Base-by-base conservation (phyloP, 768 basidiomycete species). In the Imleria badia region DNA sequence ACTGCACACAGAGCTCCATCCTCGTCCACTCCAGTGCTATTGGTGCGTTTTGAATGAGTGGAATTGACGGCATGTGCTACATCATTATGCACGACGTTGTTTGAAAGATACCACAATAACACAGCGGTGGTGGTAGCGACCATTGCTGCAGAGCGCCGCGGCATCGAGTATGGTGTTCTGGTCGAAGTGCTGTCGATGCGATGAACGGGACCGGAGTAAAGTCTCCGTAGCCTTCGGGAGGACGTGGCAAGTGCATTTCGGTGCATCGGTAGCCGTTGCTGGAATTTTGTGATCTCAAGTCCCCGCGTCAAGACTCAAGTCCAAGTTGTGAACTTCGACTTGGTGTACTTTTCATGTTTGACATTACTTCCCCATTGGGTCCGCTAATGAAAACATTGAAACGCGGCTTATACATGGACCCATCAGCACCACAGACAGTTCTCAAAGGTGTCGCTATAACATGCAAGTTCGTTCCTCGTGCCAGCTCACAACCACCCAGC, bases 401-500 rank as follows among this genome's bases (percentile, higher is more conserved):
- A 26, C 26, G 26, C 26, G 26, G 26, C 26, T 26, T 26, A 26
- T 26, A 26, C 41, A 71, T 71, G 70, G 70, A 71, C 43, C 62
- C 67, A 5, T 66, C 65, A 49, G 71, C 69, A 54, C 62, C 71
- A 34, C 60, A 67, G 54, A 82, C 78, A 26, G 75, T 90, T 42
- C 75, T 78, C 29, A 73, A 79, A 52, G 85, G 86, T 52, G 82
- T 86, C 26, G 64, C 81, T 57, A 70, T 80, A 72, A 83, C 86
- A 85, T 91, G 89, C 88, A 80, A 87, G 89, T 90, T 83, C 83
- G 85, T 87, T 73, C 61, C 61, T 55, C 55, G 43, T 54, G 35
- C 26, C 30, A 41, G 45, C 50, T 34, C 15, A 31, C 48, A 34
- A 39, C 51, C 52, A 45, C 40, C 26, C 54, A 60, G 50, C 54